Percentiles rank a stretch among this genome's conserved stretches.
Evolutionary conservation across 257 asterid genomes (phyloP).

Genomic region (Ehretia macrophylla): DNA sequence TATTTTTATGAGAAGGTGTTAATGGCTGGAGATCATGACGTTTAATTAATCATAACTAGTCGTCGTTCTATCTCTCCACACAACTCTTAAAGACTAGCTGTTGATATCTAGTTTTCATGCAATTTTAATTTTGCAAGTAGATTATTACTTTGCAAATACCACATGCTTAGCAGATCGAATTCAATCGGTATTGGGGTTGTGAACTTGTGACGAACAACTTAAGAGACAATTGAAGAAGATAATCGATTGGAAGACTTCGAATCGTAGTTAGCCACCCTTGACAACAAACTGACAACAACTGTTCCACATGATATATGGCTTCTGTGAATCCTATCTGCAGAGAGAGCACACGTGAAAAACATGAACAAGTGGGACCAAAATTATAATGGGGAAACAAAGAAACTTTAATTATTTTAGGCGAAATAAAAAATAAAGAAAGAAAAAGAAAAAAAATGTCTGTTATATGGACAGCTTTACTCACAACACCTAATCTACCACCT

Average conservation of each 20-base stretch:
- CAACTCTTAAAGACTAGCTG: too few relatives aligned
- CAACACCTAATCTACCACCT: slow-evolving; percentile 9
- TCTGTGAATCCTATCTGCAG: neutral
- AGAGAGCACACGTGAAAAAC: neutral
- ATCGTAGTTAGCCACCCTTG: neutral
- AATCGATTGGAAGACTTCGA: neutral
- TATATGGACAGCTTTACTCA: neutral
- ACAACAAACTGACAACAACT: neutral
- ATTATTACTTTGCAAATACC: neutral
- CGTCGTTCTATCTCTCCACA: too few relatives aligned
- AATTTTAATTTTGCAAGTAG: neutral
- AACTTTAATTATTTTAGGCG: neutral
- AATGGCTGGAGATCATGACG: too few relatives aligned
- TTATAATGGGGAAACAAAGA: too few relatives aligned
- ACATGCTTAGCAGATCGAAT: neutral
- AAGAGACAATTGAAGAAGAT: neutral
- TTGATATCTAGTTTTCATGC: too few relatives aligned
- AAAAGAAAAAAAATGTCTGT: too few relatives aligned
- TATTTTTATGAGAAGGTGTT: too few relatives aligned
- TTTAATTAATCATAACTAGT: too few relatives aligned
- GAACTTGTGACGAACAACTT: neutral
- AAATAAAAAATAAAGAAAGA: too few relatives aligned
- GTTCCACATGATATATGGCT: neutral
- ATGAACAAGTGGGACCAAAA: neutral
- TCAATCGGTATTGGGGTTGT: neutral